These are phyloP conservation scores for Ogataea haglerorum DNA, from an alignment of 805 yeast species.

Conservation along the genomic window DNA sequence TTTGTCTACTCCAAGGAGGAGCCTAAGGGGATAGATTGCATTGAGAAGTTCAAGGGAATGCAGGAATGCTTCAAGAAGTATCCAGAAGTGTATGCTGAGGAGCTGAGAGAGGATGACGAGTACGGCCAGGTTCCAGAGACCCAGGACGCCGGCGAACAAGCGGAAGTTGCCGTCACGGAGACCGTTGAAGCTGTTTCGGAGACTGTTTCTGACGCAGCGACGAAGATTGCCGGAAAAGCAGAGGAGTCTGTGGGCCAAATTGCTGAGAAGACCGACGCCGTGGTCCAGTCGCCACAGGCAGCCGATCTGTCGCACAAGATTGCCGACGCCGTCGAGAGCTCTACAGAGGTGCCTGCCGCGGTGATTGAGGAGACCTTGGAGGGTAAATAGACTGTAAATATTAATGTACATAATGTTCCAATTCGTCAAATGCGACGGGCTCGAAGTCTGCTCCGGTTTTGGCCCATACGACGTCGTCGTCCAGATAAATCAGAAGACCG, in stretches of 20 bases:
- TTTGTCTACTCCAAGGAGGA: slow-evolving; percentile 91
- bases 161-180: slow-evolving; percentile 12
- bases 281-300: slow-evolving; percentile 3
- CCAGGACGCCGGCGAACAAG: slow-evolving; percentile 20
- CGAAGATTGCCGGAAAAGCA: neutral
- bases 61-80: slow-evolving; percentile 89
- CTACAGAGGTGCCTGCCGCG: slow-evolving; percentile 11
- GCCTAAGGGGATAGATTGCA: slow-evolving; percentile 95
- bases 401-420: slow-evolving; percentile 15
- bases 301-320: slow-evolving; percentile 2
- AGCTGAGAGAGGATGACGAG: slow-evolving; percentile 75
- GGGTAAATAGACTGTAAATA: slow-evolving; percentile 8
- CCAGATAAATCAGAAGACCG: slow-evolving; percentile 45
- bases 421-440: slow-evolving; percentile 41
- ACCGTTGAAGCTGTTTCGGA: slow-evolving; percentile 13
- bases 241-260: neutral
- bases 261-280: neutral
- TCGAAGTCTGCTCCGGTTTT: slow-evolving; percentile 30
- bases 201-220: neutral
- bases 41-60: slow-evolving; percentile 86
- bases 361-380: slow-evolving; percentile 9
- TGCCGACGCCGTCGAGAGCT: slow-evolving; percentile 14
- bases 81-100: slow-evolving; percentile 93
- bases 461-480: slow-evolving; percentile 59
- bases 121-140: slow-evolving; percentile 27